Evolutionary conservation across 2,329 filamentous ascomycete genomes (phyloP), one percentile per base, ranked within the genome.

Genomic region (Microsporum canis): DNA sequence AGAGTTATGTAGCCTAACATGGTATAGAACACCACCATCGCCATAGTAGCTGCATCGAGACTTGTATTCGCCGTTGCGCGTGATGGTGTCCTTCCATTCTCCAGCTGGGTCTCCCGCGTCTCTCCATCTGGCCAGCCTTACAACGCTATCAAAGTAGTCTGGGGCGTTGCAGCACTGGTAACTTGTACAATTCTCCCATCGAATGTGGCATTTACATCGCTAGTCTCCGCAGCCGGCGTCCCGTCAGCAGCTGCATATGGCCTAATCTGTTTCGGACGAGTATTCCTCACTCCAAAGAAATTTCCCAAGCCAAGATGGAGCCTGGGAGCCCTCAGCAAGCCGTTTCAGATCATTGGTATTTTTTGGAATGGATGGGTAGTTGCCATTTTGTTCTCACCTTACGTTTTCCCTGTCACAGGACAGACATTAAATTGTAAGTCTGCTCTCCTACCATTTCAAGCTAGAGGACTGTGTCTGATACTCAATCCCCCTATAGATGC

Each of bases 31-130:
- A 84, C 82, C 0, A 82, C 81, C 0, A 81, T 84, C 61, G 80
- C 82, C 23, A 79, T 84, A 51, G 77, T 83, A 10, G 82, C 82
- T 5, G 80, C 80, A 12, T 84, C 82, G 3, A 78, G 82, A n/a
- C 75, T 84, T 1, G 82, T 85, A 65, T 85, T 84, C 68, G 83
- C 82, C 47, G 82, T 85, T 3, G 83, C 83, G 33, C 78, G 82
- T 53, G 83, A 85, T 66, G 81, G 82, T 39, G 81, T 85, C 23
- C 73, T 85, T 2, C 82, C 83, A 0, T 84, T 79, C 70, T 84
- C 82, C 1, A 67, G 75, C 38, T 83, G 82, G 80, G 83, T 84
- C 49, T 79, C 81, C 3, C 70, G 75, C 17, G 81, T 85, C 1
- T 75, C 75, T 6, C 70, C 76, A 6, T 73, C 78, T 29, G 83